Conservation (phyloP, 768 basidiomycete genomes). For the Steccherinum ochraceum region DNA sequence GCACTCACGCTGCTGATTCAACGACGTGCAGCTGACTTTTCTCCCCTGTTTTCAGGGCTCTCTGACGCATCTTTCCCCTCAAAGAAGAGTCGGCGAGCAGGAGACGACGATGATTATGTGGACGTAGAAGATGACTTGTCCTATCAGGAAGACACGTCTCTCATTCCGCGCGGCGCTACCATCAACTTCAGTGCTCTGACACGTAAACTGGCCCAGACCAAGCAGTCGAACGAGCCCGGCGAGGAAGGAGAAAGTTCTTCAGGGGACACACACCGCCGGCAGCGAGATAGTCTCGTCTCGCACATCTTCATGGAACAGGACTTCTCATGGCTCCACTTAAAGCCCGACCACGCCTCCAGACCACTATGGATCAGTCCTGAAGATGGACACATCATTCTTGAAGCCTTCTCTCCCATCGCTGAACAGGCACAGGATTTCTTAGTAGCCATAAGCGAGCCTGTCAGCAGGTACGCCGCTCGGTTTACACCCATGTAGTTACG, state of each 20-base stretch:
- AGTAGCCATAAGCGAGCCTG: conserved; percentile 96
- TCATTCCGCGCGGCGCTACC: conserved; percentile 68
- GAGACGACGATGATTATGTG: conserved; percentile 51
- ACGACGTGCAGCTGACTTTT: not conserved
- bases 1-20: not conserved
- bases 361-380: conserved; percentile 96
- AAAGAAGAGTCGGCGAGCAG: conserved; percentile 38
- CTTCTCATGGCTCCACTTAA: conserved; percentile 81
- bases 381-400: conserved; percentile 90
- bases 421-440: conserved; percentile 98
- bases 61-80: conserved; percentile 22
- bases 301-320: conserved; percentile 83
- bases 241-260: conserved; percentile 11
- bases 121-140: conserved; percentile 55
- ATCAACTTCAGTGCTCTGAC: conserved; percentile 85
- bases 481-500: conserved; percentile 24
- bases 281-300: conserved; percentile 72
- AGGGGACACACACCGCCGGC: conserved; percentile 54
- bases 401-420: conserved; percentile 96
- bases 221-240: conserved; percentile 34
- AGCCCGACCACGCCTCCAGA: conserved; percentile 84
- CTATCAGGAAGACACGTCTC: conserved; percentile 24
- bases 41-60: not conserved
- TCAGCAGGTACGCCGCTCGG: conserved; percentile 75
- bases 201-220: conserved; percentile 66